Evolutionary conservation across 2,329 filamentous ascomycete species (phyloP), one percentile per base, ranked within the genome.

Genomic region (Pseudonectria foliicola): DNA sequence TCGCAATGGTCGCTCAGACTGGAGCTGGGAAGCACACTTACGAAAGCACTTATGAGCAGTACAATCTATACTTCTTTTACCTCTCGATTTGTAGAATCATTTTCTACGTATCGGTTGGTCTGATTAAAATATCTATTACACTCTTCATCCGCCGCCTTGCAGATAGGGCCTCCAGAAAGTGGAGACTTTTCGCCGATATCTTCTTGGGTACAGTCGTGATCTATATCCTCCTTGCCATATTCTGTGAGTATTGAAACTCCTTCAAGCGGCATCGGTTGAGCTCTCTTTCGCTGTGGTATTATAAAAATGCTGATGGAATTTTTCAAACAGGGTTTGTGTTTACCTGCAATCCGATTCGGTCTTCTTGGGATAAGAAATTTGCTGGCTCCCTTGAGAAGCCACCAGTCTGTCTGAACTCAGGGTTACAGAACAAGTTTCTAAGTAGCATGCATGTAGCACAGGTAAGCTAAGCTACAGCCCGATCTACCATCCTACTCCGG

Each of bases 361-460:
- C 33, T n/a, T 10, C 15, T 10, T 40, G 41, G 41, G 13, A 43
- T 6, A 44, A 44, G 10, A 42, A 35, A 7, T 30, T 31, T 29
- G 41, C 33, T 31, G 41, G 39, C 4, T 42, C 39, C 25, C 6
- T 44, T 3, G 29, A 44, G 1, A 23, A 29, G 13, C 16, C 41
- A 6, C 25, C 36, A 13, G 23, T 43, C 1, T 44, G 39, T 8
- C 13, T 40, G 10, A 27, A 39, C n/a, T 25, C 35, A 1, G 11
- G 11, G 1, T 28, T 44, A 3, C 36, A 43, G 6, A 44, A 43
- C 1, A 43, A 16, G 6, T 43, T 44, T 10, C 12, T 43, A 4
- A 44, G 41, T 10, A 44, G 41, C n/a, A 43, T 44, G 41, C 41
- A 40, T 25, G 41, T 44, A 26, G 39, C 39, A 18, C 41, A 44